Evolutionary conservation across 352 stramenopile genomes (phyloP).

Genomic region (Globisporangium nodosum): DNA sequence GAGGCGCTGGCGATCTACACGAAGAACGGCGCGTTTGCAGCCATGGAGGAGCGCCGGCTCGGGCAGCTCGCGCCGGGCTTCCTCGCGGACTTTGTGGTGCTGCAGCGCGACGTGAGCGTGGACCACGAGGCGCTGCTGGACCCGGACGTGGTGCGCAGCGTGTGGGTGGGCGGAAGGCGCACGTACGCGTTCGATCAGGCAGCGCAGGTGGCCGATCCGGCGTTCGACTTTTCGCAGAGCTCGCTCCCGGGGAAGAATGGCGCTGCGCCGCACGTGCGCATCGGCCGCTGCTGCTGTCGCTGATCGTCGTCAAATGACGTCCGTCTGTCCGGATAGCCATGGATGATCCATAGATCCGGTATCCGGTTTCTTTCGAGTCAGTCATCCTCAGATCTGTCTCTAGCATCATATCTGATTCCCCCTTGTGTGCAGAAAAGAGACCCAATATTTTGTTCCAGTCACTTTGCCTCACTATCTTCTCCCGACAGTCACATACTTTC

Average conservation of each 20-base stretch:
- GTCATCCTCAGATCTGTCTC: not conserved
- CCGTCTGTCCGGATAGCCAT: too few relatives aligned
- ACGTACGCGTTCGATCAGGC: conserved; percentile 39
- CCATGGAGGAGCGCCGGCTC: conserved; percentile 47
- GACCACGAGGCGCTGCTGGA: conserved; percentile 35
- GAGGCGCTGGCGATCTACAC: conserved; percentile 83
- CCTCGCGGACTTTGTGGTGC: conserved; percentile 68
- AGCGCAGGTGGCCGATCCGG: not conserved
- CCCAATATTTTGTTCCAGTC: too few relatives aligned
- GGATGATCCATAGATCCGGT: too few relatives aligned
- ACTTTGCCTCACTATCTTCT: too few relatives aligned
- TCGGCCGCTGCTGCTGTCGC: conserved; percentile 57
- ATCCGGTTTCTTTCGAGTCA: not conserved
- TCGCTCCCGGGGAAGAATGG: conserved; percentile 72
- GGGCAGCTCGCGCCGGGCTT: conserved; percentile 51
- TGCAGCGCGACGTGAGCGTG: conserved; percentile 46
- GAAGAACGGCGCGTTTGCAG: conserved; percentile 58
- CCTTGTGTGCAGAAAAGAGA: too few relatives aligned
- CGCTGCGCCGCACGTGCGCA: conserved; percentile 23
- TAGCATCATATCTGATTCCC: too few relatives aligned
- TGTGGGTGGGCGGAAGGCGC: conserved; percentile 57
- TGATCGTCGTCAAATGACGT: not conserved
- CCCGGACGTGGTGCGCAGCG: conserved; percentile 47
- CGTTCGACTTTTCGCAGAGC: conserved; percentile 47
- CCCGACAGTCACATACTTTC: too few relatives aligned